Base-by-base conservation (phyloP, 495 filamentous ascomycete genomes). In the Melanomma pulvis-pyrius region DNA sequence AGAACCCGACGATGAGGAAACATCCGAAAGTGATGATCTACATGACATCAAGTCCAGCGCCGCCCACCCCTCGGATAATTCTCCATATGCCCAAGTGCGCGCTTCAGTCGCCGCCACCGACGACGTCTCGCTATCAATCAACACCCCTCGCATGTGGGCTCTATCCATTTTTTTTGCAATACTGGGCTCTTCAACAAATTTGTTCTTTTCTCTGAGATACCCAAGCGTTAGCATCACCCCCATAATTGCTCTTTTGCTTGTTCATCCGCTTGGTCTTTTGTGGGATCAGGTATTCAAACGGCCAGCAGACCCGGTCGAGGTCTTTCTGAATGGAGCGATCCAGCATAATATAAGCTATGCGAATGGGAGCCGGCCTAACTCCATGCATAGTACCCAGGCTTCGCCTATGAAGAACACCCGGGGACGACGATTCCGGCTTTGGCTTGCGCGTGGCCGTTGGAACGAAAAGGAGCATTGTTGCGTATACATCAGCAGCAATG, bases 381-480 rank as follows among this genome's bases (percentile, higher is more conserved):
- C 59, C 21, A 17, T 19, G 24, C 51, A 50, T 28, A 29, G n/a
- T 5, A 28, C 30, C 1, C 47, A 36, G 11, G 19, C 1, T 21
- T 44, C 41, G n/a, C 53, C 12, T 9, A 7, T 51, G 19, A 65
- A 28, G 41, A 59, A 30, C 58, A 71, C 68, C 47, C 72, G 17
- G 76, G 77, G 74, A 15, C 75, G 78, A 48, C 76, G 80, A 17
- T 52, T 86, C 19, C 85, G 88, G 52, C 78, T 89, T 5, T 93
- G 90, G 90, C 79, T 93, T 13, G 88, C 86, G 13, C 91, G 92
- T 69, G 90, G 90, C 3, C 82, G 79, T 32, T 93, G 90, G 90
- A 93, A 93, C 72, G 86, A 90, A 69, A 93, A 93, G 74, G 90
- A 93, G 74, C 90, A 93, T 76, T 88, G 84, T 55, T 93, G 90